phyloP scores from a whole-genome alignment of 2,329 filamentous ascomycete species.

The Aspergillus pseudonomiae region DNA sequence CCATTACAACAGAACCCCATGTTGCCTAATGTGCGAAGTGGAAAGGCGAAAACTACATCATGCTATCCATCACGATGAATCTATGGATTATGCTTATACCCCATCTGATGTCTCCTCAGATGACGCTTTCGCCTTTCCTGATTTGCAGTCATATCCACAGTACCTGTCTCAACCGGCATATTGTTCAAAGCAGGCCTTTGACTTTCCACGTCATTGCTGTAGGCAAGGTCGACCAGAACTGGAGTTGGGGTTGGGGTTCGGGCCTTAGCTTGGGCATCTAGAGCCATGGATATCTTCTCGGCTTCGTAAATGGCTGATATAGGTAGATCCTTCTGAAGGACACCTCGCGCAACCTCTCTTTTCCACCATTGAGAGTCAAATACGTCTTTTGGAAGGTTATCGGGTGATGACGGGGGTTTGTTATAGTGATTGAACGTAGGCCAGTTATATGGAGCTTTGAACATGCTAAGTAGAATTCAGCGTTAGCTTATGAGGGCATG shows the following conservation, averaged over 20 bases:
- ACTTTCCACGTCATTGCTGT: background rate
- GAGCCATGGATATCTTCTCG: background rate
- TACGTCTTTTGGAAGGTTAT: background rate
- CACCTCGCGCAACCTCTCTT: background rate
- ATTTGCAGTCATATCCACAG: background rate
- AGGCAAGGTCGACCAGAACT: background rate
- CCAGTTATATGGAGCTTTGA: background rate
- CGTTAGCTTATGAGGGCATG: background rate
- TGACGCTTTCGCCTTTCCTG: background rate
- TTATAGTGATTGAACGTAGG: background rate
- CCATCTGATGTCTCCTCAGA: background rate
- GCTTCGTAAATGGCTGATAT: background rate
- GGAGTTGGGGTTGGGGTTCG: background rate
- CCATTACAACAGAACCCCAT: too few relatives aligned
- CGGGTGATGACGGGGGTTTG: background rate
- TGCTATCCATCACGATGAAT: background rate
- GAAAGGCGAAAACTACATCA: too few relatives aligned
- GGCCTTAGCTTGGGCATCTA: background rate
- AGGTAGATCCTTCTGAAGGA: background rate
- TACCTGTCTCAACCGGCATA: background rate
- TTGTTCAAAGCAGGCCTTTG: background rate
- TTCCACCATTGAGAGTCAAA: background rate
- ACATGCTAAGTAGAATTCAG: background rate
- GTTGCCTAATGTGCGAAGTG: too few relatives aligned
- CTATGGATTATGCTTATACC: background rate